phyloP scores from a whole-genome alignment of 2,329 filamentous ascomycete species.

The Ampelomyces quisqualis region DNA sequence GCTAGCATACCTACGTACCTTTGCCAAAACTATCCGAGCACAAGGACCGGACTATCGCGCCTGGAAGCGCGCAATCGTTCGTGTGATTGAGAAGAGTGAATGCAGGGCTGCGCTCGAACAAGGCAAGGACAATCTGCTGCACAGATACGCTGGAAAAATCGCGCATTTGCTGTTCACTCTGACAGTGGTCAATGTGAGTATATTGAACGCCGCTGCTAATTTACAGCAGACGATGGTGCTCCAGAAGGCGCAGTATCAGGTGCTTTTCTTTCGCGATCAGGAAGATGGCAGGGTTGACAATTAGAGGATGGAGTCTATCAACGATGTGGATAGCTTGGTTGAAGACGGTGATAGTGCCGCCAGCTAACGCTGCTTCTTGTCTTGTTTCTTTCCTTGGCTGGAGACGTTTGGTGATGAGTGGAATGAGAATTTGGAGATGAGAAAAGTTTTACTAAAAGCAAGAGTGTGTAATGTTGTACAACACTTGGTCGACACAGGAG shows the following conservation, averaged over 20 bases:
- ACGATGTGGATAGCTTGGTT: conserved; percentile 23
- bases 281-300: conserved; percentile 17
- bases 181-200: conserved; percentile 21
- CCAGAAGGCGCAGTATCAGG: conserved; percentile 35
- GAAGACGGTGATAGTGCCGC: conserved; percentile 27
- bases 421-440: conserved; percentile 27
- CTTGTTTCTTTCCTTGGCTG: conserved; percentile 39
- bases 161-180: conserved; percentile 26
- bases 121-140: conserved; percentile 16
- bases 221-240: conserved; percentile 31
- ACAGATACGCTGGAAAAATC: conserved; percentile 22
- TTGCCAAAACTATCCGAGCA: conserved; percentile 22
- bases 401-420: conserved; percentile 34
- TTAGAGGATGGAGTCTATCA: conserved; percentile 34
- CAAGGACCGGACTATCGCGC: conserved; percentile 22
- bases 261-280: conserved; percentile 25
- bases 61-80: conserved; percentile 36
- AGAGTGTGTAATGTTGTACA: conserved; percentile 22
- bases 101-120: conserved; percentile 9
- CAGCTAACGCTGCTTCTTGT: conserved; percentile 20
- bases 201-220: conserved; percentile 26
- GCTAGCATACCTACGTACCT: conserved; percentile 17
- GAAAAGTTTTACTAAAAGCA: conserved; percentile 34
- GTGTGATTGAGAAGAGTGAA: conserved; percentile 23
- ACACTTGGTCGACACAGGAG: too few relatives aligned